A percentile compares a stretch with the other conserved stretches of the same genome.
Evolutionary conservation across 208 protist genomes (phyloP).

Genomic region (Leishmania amazonensis): DNA sequence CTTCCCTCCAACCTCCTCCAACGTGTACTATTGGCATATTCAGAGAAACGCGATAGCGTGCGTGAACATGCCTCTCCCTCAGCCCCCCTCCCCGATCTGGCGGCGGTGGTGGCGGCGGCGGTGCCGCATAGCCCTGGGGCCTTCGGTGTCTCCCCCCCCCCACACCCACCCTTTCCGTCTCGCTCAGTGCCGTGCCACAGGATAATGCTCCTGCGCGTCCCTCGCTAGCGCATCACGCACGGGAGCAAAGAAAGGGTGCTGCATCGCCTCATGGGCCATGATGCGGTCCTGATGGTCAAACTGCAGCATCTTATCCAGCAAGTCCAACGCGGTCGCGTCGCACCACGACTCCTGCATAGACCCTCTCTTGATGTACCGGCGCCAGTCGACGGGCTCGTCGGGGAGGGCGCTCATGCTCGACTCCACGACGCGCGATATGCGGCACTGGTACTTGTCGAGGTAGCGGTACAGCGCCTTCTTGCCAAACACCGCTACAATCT

Average conservation of each 20-base stretch:
- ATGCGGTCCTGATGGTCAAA: conserved; percentile 98
- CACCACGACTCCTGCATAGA: conserved; percentile 56
- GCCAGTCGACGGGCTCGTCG: conserved; percentile 42
- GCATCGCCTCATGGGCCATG: conserved; percentile 97
- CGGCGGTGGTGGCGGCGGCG: neutral
- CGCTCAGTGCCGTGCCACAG: conserved; percentile 12
- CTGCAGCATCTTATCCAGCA: conserved; percentile 97
- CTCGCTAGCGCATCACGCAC: conserved; percentile 62
- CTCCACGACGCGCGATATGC: conserved; percentile 87
- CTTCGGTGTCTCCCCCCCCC: neutral
- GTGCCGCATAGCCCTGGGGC: neutral
- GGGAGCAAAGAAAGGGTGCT: conserved; percentile 98
- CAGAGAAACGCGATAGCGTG: neutral
- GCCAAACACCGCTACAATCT: conserved; percentile 95
- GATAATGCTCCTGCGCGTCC: conserved; percentile 73
- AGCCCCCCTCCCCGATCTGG: neutral
- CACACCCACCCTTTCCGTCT: neutral
- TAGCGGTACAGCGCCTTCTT: conserved; percentile 95
- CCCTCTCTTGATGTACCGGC: conserved; percentile 21
- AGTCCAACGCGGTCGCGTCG: conserved; percentile 96
- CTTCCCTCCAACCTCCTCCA: neutral
- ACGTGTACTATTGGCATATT: too few species aligned
- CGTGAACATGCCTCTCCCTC: neutral
- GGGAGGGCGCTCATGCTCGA: conserved; percentile 36
- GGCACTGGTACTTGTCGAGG: conserved; percentile 96